Evolutionary conservation across 2,329 filamentous ascomycete genomes (phyloP).

Genomic region (Tolypocladium sp.): DNA sequence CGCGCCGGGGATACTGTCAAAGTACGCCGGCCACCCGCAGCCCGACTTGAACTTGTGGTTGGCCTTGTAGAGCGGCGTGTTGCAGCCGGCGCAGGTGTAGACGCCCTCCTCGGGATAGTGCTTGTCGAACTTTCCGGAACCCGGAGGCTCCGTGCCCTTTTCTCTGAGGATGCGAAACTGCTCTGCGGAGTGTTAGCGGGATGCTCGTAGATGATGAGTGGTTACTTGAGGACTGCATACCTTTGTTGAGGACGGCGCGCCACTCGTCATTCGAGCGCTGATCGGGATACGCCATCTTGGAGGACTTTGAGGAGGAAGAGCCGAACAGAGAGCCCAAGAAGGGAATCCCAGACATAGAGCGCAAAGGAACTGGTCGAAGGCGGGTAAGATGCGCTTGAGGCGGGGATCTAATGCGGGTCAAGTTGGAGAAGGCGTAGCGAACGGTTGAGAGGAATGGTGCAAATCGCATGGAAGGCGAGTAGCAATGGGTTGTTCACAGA

Average conservation of each 20-base stretch:
- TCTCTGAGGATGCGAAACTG: conserved; percentile 91
- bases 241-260: conserved; percentile 67
- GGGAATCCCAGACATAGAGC: conserved; percentile 68
- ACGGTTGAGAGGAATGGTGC: conserved; percentile 37
- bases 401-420: conserved; percentile 19
- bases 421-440: conserved; percentile 36
- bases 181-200: conserved; percentile 43
- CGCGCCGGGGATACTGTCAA: conserved; percentile 86
- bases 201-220: not conserved
- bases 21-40: conserved; percentile 98
- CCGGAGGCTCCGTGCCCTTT: conserved; percentile 81
- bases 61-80: conserved; percentile 83
- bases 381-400: conserved; percentile 8
- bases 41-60: conserved; percentile 92
- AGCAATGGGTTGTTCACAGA: not conserved
- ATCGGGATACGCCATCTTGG: conserved; percentile 67
- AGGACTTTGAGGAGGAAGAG: conserved; percentile 44
- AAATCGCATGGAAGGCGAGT: conserved; percentile 36
- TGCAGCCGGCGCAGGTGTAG: conserved; percentile 82
- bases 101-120: conserved; percentile 68
- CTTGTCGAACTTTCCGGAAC: conserved; percentile 77
- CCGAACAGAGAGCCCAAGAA: conserved; percentile 71
- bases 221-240: conserved; percentile 17
- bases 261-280: conserved; percentile 77
- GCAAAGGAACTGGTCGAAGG: conserved; percentile 18